phyloP scores from a whole-genome alignment of 2,329 filamentous ascomycete genomes.

The Aschersonia sp. region DNA sequence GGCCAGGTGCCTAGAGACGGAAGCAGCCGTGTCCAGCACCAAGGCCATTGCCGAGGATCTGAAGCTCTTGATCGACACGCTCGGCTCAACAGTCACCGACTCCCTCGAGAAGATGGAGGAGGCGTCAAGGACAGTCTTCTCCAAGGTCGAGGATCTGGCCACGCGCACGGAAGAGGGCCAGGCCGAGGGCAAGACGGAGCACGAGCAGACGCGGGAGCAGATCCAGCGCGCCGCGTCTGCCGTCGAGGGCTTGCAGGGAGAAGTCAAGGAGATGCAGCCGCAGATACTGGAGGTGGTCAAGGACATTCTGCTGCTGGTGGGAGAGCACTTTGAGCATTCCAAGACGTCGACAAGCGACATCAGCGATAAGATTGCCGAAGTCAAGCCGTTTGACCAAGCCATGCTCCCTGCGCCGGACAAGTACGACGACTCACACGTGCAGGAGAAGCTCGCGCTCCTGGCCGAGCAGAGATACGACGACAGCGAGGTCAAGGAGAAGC shows the following conservation, averaged over 20 bases:
- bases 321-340: constrained; percentile 78
- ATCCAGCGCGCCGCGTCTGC: constrained; percentile 59
- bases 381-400: constrained; percentile 44
- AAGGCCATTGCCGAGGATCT: constrained; percentile 79
- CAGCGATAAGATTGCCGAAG: constrained; percentile 45
- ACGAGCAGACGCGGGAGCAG: constrained; percentile 70
- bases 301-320: constrained; percentile 70
- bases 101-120: constrained; percentile 76
- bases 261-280: constrained; percentile 72
- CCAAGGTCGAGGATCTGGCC: constrained; percentile 66
- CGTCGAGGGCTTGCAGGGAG: constrained; percentile 62
- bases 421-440: constrained; percentile 18
- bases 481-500: constrained; percentile 13
- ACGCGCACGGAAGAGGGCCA: constrained; percentile 63
- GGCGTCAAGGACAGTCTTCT: constrained; percentile 76
- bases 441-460: constrained; percentile 11
- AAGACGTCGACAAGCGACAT: constrained; percentile 47
- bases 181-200: constrained; percentile 59
- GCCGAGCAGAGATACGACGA: constrained; percentile 14
- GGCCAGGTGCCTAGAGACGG: constrained; percentile 56
- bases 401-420: constrained; percentile 43
- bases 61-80: constrained; percentile 70
- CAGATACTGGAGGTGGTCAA: constrained; percentile 77
- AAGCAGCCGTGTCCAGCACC: constrained; percentile 58
- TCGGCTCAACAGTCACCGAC: constrained; percentile 67